Evolutionary conservation across 345 rosid species (phyloP).

Genomic region (Eutrema yunnanense): DNA sequence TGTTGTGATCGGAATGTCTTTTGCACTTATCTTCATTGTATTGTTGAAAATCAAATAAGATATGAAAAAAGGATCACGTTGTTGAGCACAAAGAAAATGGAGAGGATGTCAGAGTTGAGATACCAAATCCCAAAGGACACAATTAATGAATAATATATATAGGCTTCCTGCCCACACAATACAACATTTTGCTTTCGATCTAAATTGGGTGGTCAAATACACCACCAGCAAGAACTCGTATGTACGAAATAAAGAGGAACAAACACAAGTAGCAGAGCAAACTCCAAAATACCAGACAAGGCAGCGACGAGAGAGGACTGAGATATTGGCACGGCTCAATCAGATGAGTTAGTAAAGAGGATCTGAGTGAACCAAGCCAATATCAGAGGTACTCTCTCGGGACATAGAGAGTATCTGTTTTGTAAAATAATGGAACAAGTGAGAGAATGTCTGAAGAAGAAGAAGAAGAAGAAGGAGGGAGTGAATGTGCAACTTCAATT

Average conservation of each 20-base stretch:
- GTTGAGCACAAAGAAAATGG: not conserved
- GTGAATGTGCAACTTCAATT: conserved; percentile 15
- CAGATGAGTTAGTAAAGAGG: conserved; percentile 26
- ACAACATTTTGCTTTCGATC: not conserved
- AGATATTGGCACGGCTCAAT: conserved; percentile 96
- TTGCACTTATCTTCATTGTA: too few species aligned
- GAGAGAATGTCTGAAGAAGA: conserved; percentile 33
- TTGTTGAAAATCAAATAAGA: not conserved
- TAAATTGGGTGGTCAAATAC: not conserved
- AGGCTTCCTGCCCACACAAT: not conserved
- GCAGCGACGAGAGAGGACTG: conserved; percentile 40
- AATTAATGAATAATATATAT: not conserved
- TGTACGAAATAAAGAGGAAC: not conserved
- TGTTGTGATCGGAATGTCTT: not conserved
- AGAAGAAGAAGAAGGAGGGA: not conserved
- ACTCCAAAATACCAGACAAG: not conserved
- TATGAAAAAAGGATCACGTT: not conserved
- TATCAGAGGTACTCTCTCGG: conserved; percentile 53
- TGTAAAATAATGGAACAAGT: conserved; percentile 1
- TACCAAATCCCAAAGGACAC: not conserved
- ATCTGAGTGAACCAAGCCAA: conserved; percentile 91
- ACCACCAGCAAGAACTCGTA: not conserved
- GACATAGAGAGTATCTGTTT: not conserved
- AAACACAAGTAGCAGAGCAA: not conserved
- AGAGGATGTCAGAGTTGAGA: not conserved